Evolutionary conservation across 768 basidiomycete genomes (phyloP), one percentile per base, ranked within the genome.

Genomic region (Tulasnella sp.): DNA sequence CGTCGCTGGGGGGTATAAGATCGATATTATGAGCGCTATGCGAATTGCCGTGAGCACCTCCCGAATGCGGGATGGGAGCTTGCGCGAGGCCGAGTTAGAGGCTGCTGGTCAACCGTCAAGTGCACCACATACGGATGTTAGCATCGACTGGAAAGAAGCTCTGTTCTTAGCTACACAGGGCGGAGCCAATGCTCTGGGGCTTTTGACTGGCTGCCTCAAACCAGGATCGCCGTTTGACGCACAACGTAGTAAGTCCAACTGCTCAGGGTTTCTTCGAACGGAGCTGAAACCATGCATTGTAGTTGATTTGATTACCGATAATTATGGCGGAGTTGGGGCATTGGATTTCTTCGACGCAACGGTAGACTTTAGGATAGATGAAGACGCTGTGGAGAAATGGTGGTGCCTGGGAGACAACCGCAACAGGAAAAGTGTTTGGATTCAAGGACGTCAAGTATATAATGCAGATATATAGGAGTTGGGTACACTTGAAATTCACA

Each of bases 81-180:
- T 87, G 14, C 83, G 87, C 42, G 84, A 81, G 74, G 68, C 68
- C 85, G 39, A 81, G 78, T 39, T 75, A 74, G 18, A 76, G 8
- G 42, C 71, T 72, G 42, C 52, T 75, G 44, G 79, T 76, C 2
- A 58, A 38, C 52, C 77, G 34, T 10, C 75, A 36, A 80, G 36
- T 9, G 78, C 80, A 24, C 80, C 75, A 46, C 76, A 42, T 12
- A 72, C 81, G 24, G 84, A 84, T 39, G 83, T 93, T 31, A 88
- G 90, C 0, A 87, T 97, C 24, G 89, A 92, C 82, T 97, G 95
- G 96, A 91, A 89, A 82, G 94, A 95, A 80, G 86, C 92, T 0
- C 83, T 97, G 18, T 96, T 91, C 84, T 88, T 97, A 36, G 94
- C 93, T 0, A 97, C 95, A 1, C 86, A 88, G 68, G 95, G 96